Percentiles rank a stretch among this genome's conserved stretches.
These are phyloP conservation scores for Limonium bicolor DNA, from an alignment of 148 eudicot species.

Conservation along the genomic window DNA sequence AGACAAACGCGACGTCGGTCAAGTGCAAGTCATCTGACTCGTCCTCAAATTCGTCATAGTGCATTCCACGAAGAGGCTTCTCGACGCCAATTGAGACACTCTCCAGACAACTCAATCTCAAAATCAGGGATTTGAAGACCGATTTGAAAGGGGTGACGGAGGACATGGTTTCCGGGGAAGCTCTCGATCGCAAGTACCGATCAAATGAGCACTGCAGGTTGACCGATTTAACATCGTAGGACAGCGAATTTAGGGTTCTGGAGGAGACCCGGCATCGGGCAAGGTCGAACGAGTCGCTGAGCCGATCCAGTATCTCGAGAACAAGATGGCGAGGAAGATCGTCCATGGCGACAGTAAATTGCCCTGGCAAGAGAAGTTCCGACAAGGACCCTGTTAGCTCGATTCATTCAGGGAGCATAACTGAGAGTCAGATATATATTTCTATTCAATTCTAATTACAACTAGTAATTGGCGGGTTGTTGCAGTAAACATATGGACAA, in stretches of 20 bases:
- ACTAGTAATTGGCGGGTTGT: no score
- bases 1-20: neutral
- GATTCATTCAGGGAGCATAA: no score
- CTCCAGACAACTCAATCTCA: neutral
- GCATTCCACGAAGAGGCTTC: neutral
- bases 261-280: slow-evolving; percentile 36
- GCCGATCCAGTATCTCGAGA: slow-evolving; percentile 35
- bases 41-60: neutral
- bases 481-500: no score
- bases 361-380: no score
- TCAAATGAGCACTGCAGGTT: slow-evolving; percentile 31
- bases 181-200: slow-evolving; percentile 35
- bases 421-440: no score
- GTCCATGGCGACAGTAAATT: slow-evolving; percentile 49
- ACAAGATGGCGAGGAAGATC: slow-evolving; percentile 31
- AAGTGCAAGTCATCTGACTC: neutral
- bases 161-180: slow-evolving; percentile 5
- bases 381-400: no score
- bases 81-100: neutral
- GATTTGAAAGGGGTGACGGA: slow-evolving; percentile 1
- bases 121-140: neutral
- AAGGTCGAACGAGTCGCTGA: slow-evolving; percentile 28
- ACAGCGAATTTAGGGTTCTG: slow-evolving; percentile 25
- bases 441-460: no score
- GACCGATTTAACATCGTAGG: slow-evolving; percentile 26